These are phyloP conservation scores for Miamiensis avidus DNA, from an alignment of 169 alveolate species.

Conservation along the genomic window DNA sequence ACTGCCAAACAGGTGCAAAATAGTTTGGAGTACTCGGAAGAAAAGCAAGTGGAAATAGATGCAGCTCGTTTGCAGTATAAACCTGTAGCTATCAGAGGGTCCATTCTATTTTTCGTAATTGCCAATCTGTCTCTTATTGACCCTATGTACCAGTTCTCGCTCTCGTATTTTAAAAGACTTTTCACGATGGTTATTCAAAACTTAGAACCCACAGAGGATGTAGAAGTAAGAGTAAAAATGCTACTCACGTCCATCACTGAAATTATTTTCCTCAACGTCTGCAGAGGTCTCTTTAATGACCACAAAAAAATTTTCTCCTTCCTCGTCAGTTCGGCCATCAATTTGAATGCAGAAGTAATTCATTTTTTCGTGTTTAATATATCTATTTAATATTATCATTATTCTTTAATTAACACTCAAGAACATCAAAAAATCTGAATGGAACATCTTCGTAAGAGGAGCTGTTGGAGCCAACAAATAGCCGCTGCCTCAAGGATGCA, in stretches of 20 bases:
- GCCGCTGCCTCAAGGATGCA: conserved; percentile 45
- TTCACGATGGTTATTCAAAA: conserved; percentile 81
- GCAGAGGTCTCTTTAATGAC: conserved; percentile 89
- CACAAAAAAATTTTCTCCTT: conserved; percentile 89
- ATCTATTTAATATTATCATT: conserved; percentile 20
- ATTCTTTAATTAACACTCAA: not conserved
- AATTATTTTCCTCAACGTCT: conserved; percentile 80
- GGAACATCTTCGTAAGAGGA: conserved; percentile 83
- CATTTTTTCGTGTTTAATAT: conserved; percentile 32
- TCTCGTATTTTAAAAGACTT: conserved; percentile 84
- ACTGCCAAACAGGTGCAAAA: conserved; percentile 65
- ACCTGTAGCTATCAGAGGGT: conserved; percentile 77
- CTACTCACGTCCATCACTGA: conserved; percentile 75
- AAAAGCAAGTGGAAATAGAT: conserved; percentile 73
- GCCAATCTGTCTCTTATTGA: conserved; percentile 85
- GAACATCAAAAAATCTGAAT: conserved; percentile 69
- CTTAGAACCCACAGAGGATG: conserved; percentile 59
- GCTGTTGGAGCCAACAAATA: conserved; percentile 41
- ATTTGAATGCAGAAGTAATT: conserved; percentile 45
- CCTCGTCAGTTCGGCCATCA: conserved; percentile 81
- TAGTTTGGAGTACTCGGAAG: conserved; percentile 67
- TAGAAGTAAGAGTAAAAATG: conserved; percentile 68
- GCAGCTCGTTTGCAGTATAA: conserved; percentile 68
- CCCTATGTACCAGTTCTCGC: conserved; percentile 93
- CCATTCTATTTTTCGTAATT: conserved; percentile 81